These are phyloP conservation scores for Wickerhamiella infanticola DNA, from an alignment of 1,139 yeast genomes.

Conservation along the genomic window DNA sequence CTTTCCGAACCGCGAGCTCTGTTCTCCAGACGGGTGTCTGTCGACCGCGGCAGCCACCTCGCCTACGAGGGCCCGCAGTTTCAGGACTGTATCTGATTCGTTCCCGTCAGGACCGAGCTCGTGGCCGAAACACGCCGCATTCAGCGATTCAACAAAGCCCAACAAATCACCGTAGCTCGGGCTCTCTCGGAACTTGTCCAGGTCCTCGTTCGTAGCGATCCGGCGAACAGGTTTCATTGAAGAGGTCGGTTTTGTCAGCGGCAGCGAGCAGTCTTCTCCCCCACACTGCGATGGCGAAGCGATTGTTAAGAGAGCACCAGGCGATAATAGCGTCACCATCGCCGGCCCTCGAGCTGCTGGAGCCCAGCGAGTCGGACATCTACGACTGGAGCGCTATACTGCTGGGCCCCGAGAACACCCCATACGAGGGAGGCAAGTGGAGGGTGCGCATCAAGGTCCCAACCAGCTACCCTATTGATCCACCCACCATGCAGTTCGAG, in stretches of 20 bases:
- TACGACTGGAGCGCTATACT: constrained; percentile 50
- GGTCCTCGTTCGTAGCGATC: constrained; percentile 44
- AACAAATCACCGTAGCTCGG: constrained; percentile 36
- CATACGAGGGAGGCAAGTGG: constrained; percentile 71
- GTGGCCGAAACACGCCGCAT: constrained; percentile 51
- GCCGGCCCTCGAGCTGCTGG: constrained; percentile 25
- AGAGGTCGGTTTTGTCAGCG: neutral
- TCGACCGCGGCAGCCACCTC: constrained; percentile 31
- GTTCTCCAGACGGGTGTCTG: constrained; percentile 54
- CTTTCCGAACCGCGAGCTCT: constrained; percentile 80
- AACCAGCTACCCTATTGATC: constrained; percentile 72
- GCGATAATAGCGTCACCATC: constrained; percentile 26
- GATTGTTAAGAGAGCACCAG: constrained; percentile 34
- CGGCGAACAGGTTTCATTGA: constrained; percentile 23
- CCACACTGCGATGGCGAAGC: constrained; percentile 16
- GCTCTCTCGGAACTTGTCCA: constrained; percentile 46
- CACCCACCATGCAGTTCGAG: constrained; percentile 59
- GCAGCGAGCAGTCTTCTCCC: neutral
- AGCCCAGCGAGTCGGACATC: constrained; percentile 37
- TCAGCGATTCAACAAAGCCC: constrained; percentile 42
- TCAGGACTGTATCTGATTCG: constrained; percentile 19
- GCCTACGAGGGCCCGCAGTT: constrained; percentile 31
- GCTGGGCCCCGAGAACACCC: constrained; percentile 72
- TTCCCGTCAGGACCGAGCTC: constrained; percentile 20
- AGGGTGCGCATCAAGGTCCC: constrained; percentile 77